Conservation (phyloP, 495 filamentous ascomycete genomes). For the Xylaria scruposa region DNA sequence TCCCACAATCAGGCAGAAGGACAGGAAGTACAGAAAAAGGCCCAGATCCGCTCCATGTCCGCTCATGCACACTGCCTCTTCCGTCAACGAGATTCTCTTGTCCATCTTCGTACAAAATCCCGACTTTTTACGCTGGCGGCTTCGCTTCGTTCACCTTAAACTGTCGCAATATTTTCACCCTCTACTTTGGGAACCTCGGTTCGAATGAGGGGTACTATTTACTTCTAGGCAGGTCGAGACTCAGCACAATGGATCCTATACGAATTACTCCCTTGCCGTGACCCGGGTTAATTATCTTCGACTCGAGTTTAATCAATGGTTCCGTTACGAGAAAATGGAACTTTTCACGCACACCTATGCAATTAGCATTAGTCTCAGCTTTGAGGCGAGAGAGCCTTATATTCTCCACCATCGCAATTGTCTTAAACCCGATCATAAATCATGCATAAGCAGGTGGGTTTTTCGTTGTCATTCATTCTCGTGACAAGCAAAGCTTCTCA, state of each 20-base stretch:
- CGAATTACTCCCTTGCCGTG: conserved; percentile 11
- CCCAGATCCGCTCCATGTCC: conserved; percentile 18
- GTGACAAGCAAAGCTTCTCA: not conserved
- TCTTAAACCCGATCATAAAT: not conserved
- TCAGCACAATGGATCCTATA: not conserved
- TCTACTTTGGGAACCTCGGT: conserved; percentile 5
- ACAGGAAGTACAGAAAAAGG: conserved; percentile 1
- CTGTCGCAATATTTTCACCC: conserved; percentile 18
- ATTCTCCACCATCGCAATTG: not conserved
- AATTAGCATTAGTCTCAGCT: not conserved
- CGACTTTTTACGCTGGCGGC: conserved; percentile 23
- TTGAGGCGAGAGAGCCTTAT: not conserved
- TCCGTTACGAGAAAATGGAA: not conserved
- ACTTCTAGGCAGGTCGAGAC: conserved; percentile 5
- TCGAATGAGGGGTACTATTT: not conserved
- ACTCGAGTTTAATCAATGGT: not conserved
- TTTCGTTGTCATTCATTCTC: not conserved
- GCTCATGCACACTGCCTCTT: conserved; percentile 27
- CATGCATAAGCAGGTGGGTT: not conserved
- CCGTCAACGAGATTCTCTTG: conserved; percentile 9
- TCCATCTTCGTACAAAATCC: conserved; percentile 15
- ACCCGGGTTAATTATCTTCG: not conserved
- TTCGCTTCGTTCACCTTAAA: conserved; percentile 17
- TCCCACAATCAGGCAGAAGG: conserved; percentile 17
- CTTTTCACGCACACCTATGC: not conserved